phyloP scores from a whole-genome alignment of 2,329 filamentous ascomycete genomes.

The Diaporthe sp. region DNA sequence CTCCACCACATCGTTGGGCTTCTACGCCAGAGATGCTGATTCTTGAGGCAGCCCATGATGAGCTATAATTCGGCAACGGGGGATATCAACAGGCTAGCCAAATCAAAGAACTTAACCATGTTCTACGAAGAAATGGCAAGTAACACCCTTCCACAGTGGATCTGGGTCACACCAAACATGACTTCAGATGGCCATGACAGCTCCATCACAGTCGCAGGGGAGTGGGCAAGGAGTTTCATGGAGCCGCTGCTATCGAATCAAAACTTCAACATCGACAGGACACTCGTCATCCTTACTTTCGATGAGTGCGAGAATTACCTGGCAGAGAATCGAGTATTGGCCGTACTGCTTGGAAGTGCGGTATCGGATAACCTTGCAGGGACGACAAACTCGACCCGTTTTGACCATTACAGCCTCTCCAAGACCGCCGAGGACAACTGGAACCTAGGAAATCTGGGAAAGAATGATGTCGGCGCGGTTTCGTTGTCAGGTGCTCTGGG shows the following conservation, averaged over 20 bases:
- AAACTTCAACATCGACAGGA: slow-evolving; percentile 54
- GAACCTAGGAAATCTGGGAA: slow-evolving; percentile 46
- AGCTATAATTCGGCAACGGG: slow-evolving; percentile 50
- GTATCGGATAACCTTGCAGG: slow-evolving; percentile 45
- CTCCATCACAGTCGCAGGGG: slow-evolving; percentile 47
- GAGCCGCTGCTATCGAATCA: slow-evolving; percentile 48
- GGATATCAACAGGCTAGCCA: slow-evolving; percentile 48
- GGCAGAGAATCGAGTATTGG: slow-evolving; percentile 45
- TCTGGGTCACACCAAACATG: slow-evolving; percentile 62
- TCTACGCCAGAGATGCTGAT: not conserved
- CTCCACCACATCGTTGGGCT: not conserved
- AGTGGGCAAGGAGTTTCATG: slow-evolving; percentile 48
- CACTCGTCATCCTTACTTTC: slow-evolving; percentile 48
- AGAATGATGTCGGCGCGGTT: slow-evolving; percentile 44
- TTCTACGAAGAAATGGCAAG: slow-evolving; percentile 48
- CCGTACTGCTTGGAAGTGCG: slow-evolving; percentile 47
- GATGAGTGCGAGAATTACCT: slow-evolving; percentile 49
- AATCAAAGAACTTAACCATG: slow-evolving; percentile 51
- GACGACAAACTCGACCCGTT: slow-evolving; percentile 46
- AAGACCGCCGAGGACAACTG: slow-evolving; percentile 50
- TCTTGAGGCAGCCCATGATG: slow-evolving; percentile 46
- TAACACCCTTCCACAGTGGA: slow-evolving; percentile 49
- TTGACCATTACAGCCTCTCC: slow-evolving; percentile 48
- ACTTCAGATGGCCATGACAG: slow-evolving; percentile 50
- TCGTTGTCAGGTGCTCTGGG: slow-evolving; percentile 35